A percentile compares a stretch with the other conserved stretches of the same genome.
These are phyloP conservation scores for Trichoderma asperelloides DNA, from an alignment of 495 filamentous ascomycete species.

Conservation along the genomic window DNA sequence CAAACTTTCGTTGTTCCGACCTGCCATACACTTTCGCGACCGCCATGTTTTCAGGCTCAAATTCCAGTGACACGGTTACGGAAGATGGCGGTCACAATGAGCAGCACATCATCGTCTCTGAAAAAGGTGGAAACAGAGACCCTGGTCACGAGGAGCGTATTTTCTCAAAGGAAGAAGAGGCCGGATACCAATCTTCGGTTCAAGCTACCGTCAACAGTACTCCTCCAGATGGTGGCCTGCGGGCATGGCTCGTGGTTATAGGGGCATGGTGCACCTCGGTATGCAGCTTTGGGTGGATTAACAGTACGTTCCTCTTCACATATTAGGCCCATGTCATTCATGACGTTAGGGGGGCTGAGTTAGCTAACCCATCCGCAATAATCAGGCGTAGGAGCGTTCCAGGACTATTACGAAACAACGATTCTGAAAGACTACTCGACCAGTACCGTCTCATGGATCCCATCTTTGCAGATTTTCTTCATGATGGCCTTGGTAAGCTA, in stretches of 20 bases:
- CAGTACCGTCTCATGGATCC: slow-evolving; percentile 48
- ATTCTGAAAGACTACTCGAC: slow-evolving; percentile 39
- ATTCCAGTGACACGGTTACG: not conserved
- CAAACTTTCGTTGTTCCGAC: not conserved
- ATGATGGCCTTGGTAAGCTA: slow-evolving; percentile 26
- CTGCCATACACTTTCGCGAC: not conserved
- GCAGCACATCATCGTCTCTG: not conserved
- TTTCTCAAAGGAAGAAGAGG: not conserved
- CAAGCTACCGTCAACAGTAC: not conserved
- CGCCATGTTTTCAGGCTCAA: not conserved
- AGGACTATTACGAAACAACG: slow-evolving; percentile 46
- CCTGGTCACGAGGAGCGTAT: not conserved
- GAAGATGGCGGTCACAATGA: not conserved
- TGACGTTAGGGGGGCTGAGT: slow-evolving; percentile 16
- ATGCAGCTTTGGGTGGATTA: slow-evolving; percentile 32
- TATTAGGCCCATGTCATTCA: no score
- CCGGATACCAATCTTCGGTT: not conserved
- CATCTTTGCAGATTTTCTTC: slow-evolving; percentile 35
- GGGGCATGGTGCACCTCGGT: slow-evolving; percentile 29
- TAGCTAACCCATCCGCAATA: not conserved
- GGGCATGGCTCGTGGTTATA: slow-evolving; percentile 29
- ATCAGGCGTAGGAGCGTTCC: slow-evolving; percentile 48
- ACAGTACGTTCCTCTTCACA: slow-evolving; percentile 18
- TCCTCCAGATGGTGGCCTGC: slow-evolving; percentile 27
- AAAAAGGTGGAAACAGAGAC: not conserved